Evolutionary conservation across 208 protist genomes (phyloP), one percentile per base, ranked within the genome.

Genomic region (Leishmania martiniquensis): DNA sequence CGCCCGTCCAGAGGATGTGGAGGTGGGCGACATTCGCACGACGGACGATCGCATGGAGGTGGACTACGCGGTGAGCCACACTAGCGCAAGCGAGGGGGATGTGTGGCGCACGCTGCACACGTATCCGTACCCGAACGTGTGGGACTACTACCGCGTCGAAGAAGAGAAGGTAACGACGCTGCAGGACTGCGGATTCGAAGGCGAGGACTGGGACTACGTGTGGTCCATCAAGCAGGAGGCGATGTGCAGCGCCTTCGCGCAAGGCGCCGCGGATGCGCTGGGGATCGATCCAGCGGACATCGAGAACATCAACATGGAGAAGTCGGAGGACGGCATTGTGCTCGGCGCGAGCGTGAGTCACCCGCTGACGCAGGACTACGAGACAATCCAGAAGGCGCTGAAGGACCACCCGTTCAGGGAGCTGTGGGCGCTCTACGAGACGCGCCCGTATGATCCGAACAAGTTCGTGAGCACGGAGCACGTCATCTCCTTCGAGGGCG

Each of bases 341-440:
- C 34, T 45, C 62, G 62, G 59, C 0, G 59, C 59, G 59, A 68
- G 66, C 34, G 73, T 94, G 39, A 55, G 72, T 17, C 90, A 90
- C 75, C 57, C 77, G 10, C 49, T 76, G 59, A 57, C 62, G 32
- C 66, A 89, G 68, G 70, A 66, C 47, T 74, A 74, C 22, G 73
- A 86, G 63, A 74, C 70, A 42, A 86, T 92, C 66, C 74, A 87
- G 25, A 76, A 81, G 70, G 49, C 75, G 71, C 82, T 93, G 75
- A 62, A 78, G 59, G 79, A 75, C 51, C 75, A 70, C 52, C 72
- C 77, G 49, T 93, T 87, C 75, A 66, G 78, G 59, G 75, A 75
- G 44, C 75, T 89, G 39, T 91, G 87, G 89, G 80, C 69, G 15
- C 75, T 90, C 32, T 88, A 93, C 77, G 84, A 89, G 34, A 17